A percentile compares a stretch with the other conserved stretches of the same genome.
Evolutionary conservation across 2,329 filamentous ascomycete species (phyloP).

Genomic region (Aspergillus phoenicis): DNA sequence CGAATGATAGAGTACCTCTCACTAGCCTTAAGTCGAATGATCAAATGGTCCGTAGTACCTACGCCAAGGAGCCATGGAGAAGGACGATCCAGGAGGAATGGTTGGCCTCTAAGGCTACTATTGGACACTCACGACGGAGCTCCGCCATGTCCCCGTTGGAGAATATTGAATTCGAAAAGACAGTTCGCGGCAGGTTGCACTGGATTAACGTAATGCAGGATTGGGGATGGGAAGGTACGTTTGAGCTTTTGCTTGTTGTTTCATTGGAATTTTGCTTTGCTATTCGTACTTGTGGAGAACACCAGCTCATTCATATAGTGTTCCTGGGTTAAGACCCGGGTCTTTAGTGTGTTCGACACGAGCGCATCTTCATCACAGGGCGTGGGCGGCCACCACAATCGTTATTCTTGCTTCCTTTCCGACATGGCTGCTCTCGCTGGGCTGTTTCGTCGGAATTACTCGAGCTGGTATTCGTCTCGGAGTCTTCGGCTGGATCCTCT

Average conservation of each 20-base stretch:
- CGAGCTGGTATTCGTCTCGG: not conserved
- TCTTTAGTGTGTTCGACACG: not conserved
- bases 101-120: slow-evolving; percentile 15
- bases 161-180: slow-evolving; percentile 61
- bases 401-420: slow-evolving; percentile 1
- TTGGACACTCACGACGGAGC: slow-evolving; percentile 26
- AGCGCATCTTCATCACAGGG: not conserved
- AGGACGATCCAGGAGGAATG: slow-evolving; percentile 16
- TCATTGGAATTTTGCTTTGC: slow-evolving; percentile 11
- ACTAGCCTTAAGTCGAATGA: slow-evolving; percentile 2
- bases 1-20: slow-evolving; percentile 20
- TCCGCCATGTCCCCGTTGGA: slow-evolving; percentile 40
- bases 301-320: slow-evolving; percentile 30
- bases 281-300: not conserved
- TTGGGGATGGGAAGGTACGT: slow-evolving; percentile 71
- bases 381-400: not conserved
- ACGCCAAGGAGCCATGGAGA: slow-evolving; percentile 31
- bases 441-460: not conserved
- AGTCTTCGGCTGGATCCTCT: slow-evolving; percentile 8
- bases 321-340: slow-evolving; percentile 40
- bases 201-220: slow-evolving; percentile 74
- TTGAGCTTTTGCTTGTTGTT: slow-evolving; percentile 5
- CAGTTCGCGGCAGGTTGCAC: slow-evolving; percentile 66
- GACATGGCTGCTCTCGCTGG: not conserved
- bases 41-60: not conserved